phyloP scores from a whole-genome alignment of 2,329 filamentous ascomycete species.

The Alternaria tenuissima region DNA sequence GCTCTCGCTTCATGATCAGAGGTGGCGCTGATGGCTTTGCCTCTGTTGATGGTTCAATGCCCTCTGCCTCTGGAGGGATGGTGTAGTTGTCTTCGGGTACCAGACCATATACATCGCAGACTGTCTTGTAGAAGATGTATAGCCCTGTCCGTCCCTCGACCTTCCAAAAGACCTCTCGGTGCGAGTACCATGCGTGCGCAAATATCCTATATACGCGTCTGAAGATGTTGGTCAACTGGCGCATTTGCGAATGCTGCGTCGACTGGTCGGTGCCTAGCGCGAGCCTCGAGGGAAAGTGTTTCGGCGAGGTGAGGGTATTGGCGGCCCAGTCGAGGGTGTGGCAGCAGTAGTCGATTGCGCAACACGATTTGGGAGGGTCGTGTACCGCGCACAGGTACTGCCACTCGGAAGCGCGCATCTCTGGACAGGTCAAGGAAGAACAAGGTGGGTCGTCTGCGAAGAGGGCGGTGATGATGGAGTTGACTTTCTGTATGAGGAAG shows the following conservation, averaged over 20 bases:
- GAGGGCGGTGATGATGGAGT: conserved; percentile 89
- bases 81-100: conserved; percentile 96
- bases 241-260: conserved; percentile 64
- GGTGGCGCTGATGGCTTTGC: conserved; percentile 37
- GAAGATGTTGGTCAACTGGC: conserved; percentile 94
- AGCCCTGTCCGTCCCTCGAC: conserved; percentile 90
- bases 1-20: conserved; percentile 49
- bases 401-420: conserved; percentile 99
- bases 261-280: conserved; percentile 59
- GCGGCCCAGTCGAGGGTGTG: conserved; percentile 98
- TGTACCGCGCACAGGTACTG: conserved; percentile 98
- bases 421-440: conserved; percentile 86
- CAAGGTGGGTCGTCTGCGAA: conserved; percentile 91
- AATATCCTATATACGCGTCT: conserved; percentile 94
- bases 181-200: conserved; percentile 98
- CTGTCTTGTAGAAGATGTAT: conserved; percentile 96
- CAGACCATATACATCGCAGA: conserved; percentile 90
- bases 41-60: conserved; percentile 64
- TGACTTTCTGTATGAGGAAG: conserved; percentile 93
- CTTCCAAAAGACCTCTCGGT: conserved; percentile 92
- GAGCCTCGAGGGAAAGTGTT: conserved; percentile 91
- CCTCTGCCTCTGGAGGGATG: conserved; percentile 90
- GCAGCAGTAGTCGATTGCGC: conserved; percentile 98
- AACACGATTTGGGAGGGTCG: conserved; percentile 94
- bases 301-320: conserved; percentile 90